Evolutionary conservation across 2,329 filamentous ascomycete species (phyloP).

Genomic region (Zasmidium cellare): DNA sequence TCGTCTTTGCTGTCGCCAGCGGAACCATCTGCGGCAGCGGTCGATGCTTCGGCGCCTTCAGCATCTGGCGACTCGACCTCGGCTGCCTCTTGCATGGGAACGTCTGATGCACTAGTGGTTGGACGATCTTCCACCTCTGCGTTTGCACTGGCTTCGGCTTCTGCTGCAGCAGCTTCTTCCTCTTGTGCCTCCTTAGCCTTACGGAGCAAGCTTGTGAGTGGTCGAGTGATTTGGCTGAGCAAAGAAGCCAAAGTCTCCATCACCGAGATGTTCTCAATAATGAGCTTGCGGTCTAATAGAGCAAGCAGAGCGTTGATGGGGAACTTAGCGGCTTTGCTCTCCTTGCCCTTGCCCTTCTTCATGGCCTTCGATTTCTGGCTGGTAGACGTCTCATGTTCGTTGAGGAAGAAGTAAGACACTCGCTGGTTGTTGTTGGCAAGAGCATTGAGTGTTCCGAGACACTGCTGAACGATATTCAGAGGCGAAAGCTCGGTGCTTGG

Average conservation of each 20-base stretch:
- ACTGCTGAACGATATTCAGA: constrained; percentile 93
- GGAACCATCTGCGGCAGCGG: constrained; percentile 18
- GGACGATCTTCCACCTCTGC: constrained; percentile 29
- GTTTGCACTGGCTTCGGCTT: constrained; percentile 36
- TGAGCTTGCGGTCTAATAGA: constrained; percentile 86
- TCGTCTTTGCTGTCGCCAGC: constrained; percentile 41
- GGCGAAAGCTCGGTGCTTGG: constrained; percentile 83
- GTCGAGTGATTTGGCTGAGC: constrained; percentile 83
- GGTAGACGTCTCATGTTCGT: constrained; percentile 78
- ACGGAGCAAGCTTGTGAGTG: constrained; percentile 77
- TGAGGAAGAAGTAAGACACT: constrained; percentile 87
- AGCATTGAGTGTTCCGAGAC: constrained; percentile 79
- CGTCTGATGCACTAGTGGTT: constrained; percentile 23
- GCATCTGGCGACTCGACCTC: constrained; percentile 14
- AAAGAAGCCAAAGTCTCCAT: constrained; percentile 92
- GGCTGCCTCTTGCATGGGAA: constrained; percentile 28
- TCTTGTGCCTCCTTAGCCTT: constrained; percentile 71
- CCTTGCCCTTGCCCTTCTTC: constrained; percentile 81
- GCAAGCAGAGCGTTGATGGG: constrained; percentile 88
- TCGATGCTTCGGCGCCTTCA: constrained; percentile 18
- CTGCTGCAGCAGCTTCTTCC: constrained; percentile 43
- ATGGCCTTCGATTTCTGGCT: constrained; percentile 66
- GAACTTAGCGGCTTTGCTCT: constrained; percentile 79
- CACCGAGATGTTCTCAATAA: constrained; percentile 94
- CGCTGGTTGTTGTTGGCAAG: constrained; percentile 82